Conservation (phyloP, 1,284 basidiomycete genomes). For the Coniferiporia sulphurascens region DNA sequence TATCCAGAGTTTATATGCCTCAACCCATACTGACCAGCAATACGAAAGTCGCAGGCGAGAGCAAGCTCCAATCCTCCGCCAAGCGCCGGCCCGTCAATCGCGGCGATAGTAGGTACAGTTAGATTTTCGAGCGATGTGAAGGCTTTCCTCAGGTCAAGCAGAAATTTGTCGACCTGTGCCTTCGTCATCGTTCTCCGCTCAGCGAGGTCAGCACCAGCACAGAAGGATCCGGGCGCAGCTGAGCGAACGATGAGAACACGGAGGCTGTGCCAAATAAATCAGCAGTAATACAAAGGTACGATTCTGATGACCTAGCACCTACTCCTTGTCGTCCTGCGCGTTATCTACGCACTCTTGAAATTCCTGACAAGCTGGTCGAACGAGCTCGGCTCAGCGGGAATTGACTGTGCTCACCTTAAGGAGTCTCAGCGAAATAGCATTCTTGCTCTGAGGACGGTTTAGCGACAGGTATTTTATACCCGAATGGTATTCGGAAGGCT, state of each 20-base stretch:
- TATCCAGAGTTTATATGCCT: neutral
- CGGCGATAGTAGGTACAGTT: conserved; percentile 85
- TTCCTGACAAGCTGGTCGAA: conserved; percentile 44
- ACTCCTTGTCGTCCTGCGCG: conserved; percentile 68
- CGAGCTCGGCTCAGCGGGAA: conserved; percentile 4
- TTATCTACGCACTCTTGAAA: conserved; percentile 63
- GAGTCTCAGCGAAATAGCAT: conserved; percentile 80
- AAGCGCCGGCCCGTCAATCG: conserved; percentile 89
- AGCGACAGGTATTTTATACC: conserved; percentile 66
- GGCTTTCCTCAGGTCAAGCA: conserved; percentile 69
- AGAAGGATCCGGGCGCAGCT: conserved; percentile 73
- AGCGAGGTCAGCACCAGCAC: conserved; percentile 87
- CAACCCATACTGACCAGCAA: conserved; percentile 55
- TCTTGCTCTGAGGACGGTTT: conserved; percentile 82
- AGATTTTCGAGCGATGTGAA: conserved; percentile 74
- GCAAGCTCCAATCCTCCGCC: conserved; percentile 89
- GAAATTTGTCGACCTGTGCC: conserved; percentile 73
- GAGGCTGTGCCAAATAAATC: conserved; percentile 37
- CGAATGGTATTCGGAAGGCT: conserved; percentile 39
- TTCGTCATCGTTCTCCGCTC: conserved; percentile 82
- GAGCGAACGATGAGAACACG: conserved; percentile 80
- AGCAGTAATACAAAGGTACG: conserved; percentile 1
- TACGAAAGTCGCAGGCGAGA: conserved; percentile 83
- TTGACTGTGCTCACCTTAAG: conserved; percentile 46
- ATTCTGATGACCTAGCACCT: neutral